Evolutionary conservation across 306 rosid genomes (phyloP).

Genomic region (Vigna reflexopilosa): DNA sequence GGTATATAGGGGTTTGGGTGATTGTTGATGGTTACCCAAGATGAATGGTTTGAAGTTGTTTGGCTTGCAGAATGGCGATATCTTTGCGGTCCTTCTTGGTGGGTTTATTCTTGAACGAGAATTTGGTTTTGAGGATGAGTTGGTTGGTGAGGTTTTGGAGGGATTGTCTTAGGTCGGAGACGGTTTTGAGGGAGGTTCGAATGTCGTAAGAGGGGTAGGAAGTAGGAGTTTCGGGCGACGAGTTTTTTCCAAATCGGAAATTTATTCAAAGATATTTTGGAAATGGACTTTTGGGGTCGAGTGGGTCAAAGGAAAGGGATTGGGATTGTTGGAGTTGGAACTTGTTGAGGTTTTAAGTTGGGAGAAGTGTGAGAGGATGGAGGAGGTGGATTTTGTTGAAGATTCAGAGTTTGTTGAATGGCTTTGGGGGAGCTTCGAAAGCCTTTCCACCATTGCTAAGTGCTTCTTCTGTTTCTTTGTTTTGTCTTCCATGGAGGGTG

Average conservation of each 20-base stretch:
- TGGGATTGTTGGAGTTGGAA: conserved; percentile 56
- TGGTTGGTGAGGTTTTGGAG: conserved; percentile 59
- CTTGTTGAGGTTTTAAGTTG: conserved; percentile 57
- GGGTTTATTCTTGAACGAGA: conserved; percentile 69
- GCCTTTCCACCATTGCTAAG: conserved; percentile 74
- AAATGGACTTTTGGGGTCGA: conserved; percentile 59
- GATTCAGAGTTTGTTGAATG: conserved; percentile 55
- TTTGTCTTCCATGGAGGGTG: conserved; percentile 36
- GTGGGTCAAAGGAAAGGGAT: conserved; percentile 42
- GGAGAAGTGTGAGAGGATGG: conserved; percentile 69
- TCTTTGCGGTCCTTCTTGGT: conserved; percentile 48
- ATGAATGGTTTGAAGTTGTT: too few relatives aligned
- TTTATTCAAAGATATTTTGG: conserved; percentile 62
- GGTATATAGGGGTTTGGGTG: too few relatives aligned
- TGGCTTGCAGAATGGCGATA: too few relatives aligned
- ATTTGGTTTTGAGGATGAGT: conserved; percentile 75
- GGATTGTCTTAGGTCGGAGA: conserved; percentile 61
- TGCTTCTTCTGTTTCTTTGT: conserved; percentile 61
- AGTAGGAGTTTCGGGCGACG: conserved; percentile 76
- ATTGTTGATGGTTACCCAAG: too few relatives aligned
- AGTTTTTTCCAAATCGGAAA: conserved; percentile 78
- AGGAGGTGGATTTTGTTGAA: conserved; percentile 63
- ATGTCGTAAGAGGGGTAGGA: conserved; percentile 77
- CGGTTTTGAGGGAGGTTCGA: conserved; percentile 70
- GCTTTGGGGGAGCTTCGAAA: conserved; percentile 68